Conservation (phyloP, 345 rosid genomes). For the Brassica incana region DNA sequence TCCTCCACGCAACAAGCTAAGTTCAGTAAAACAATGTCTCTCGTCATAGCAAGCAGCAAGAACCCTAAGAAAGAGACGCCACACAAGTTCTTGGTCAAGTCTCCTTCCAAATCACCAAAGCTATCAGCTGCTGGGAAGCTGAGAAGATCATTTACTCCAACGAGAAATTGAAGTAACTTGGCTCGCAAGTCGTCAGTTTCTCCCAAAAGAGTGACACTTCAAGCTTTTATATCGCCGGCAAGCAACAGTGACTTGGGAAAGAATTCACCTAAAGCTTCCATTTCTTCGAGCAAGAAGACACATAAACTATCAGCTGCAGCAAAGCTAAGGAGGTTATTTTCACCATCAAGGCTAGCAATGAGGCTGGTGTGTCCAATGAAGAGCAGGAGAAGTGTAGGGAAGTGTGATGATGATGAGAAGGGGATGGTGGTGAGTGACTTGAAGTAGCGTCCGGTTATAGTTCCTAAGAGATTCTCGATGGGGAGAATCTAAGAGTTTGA, state of each 20-base stretch:
- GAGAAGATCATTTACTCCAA: slow-evolving; percentile 84
- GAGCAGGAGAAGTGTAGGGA: slow-evolving; percentile 57
- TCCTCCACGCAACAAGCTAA: slow-evolving; percentile 55
- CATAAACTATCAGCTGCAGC: slow-evolving; percentile 59
- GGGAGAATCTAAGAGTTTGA: slow-evolving; percentile 44
- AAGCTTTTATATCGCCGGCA: slow-evolving; percentile 25
- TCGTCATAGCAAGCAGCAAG: slow-evolving; percentile 47
- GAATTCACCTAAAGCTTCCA: slow-evolving; percentile 26
- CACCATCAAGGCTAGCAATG: slow-evolving; percentile 76
- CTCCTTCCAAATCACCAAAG: slow-evolving; percentile 61
- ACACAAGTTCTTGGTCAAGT: slow-evolving; percentile 86
- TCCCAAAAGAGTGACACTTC: slow-evolving; percentile 49
- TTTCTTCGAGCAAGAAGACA: slow-evolving; percentile 45
- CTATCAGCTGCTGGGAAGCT: slow-evolving; percentile 58
- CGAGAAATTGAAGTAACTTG: slow-evolving; percentile 37
- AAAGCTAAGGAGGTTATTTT: slow-evolving; percentile 73
- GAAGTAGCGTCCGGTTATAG: slow-evolving; percentile 62
- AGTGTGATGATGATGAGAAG: slow-evolving; percentile 41
- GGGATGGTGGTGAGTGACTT: slow-evolving; percentile 45
- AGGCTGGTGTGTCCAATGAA: slow-evolving; percentile 79
- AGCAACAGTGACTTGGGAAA: slow-evolving; percentile 24
- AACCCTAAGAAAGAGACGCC: slow-evolving; percentile 50
- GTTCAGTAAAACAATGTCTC: slow-evolving; percentile 83
- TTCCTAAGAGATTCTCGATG: slow-evolving; percentile 50
- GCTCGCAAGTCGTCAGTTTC: slow-evolving; percentile 18